Evolutionary conservation across 495 filamentous ascomycete species (phyloP).

Genomic region (Penicillium paxilli): DNA sequence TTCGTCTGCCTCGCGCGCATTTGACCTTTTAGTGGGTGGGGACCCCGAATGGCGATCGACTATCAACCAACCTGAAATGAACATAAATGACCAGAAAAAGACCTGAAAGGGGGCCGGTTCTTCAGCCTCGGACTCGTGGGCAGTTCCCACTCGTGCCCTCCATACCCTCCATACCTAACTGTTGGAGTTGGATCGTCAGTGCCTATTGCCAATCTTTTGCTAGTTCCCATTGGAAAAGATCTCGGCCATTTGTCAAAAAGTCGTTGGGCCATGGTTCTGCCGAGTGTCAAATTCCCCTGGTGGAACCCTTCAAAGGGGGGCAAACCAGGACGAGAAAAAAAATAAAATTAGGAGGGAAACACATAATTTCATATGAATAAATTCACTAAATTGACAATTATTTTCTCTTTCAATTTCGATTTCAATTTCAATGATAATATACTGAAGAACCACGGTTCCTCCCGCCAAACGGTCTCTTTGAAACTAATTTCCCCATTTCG

Average conservation of each 20-base stretch:
- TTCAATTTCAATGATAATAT: background rate
- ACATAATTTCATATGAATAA: background rate
- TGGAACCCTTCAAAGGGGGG: background rate
- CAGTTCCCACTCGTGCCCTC: background rate
- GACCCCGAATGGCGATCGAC: slow-evolving; percentile 6
- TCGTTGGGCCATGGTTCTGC: background rate
- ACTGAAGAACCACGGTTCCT: background rate
- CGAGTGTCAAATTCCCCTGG: background rate
- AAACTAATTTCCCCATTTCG: background rate
- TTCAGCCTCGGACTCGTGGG: slow-evolving; percentile 7
- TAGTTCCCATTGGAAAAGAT: background rate
- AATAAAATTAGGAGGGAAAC: background rate
- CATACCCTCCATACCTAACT: background rate
- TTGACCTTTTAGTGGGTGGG: background rate
- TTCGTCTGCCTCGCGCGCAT: background rate
- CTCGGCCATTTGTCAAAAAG: background rate
- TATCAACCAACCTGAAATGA: background rate
- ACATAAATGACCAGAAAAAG: too few relatives aligned
- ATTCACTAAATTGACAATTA: background rate
- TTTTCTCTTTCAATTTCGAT: background rate
- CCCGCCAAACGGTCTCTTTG: background rate
- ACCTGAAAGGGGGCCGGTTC: background rate
- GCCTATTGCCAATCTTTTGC: background rate
- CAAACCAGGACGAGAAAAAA: background rate
- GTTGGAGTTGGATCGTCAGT: background rate